Base-by-base conservation (phyloP, 208 protist genomes). In the Trypanosoma brucei region DNA sequence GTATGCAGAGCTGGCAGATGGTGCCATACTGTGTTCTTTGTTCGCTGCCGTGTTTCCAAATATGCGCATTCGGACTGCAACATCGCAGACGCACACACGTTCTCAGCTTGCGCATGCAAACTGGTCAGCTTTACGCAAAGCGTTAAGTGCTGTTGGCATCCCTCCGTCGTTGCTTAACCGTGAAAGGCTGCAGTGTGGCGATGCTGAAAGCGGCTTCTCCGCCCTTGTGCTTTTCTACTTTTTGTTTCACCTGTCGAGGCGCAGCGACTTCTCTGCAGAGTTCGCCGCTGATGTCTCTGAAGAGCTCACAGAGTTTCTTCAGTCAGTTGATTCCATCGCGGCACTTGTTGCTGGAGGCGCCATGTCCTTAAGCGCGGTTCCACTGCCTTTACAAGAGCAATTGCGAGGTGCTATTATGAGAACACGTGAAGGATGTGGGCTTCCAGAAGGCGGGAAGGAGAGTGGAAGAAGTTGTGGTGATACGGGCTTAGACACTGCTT, bases 151-250 rank as follows among this genome's bases (percentile, higher is more conserved):
- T 61, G 36, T 75, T 84, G 44, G 60, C 65, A 88, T 92, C 48
- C 83, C 83, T 2, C 65, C 78, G 0, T 33, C 40, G 0, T 75
- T 91, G 14, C 70, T 94, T 1, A 49, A 84, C 53, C 77, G 70
- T 1, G 45, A 62, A 1, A 78, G 72, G 38, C 72, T 91, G 45
- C 45, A 35, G 40, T 34, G 36, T 14, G 73, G 78, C 52, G 62
- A 76, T 53, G 50, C 66, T 34, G 75, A 81, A 56, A 72, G 72
- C 3, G 88, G 80, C 13, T 94, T 92, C 62, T 85, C 83, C 11
- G 70, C 80, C 3, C 64, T 90, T 2, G 84, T 88, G 5, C 72
- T 94, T 34, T 91, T 94, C 49, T 92, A 88, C 64, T 92, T 90
- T 69, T 54, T 92, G 14, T 78, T 79, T 54, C 75, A 93, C 59